phyloP scores from a whole-genome alignment of 306 rosid genomes.

The Echinosophora koreensis region DNA sequence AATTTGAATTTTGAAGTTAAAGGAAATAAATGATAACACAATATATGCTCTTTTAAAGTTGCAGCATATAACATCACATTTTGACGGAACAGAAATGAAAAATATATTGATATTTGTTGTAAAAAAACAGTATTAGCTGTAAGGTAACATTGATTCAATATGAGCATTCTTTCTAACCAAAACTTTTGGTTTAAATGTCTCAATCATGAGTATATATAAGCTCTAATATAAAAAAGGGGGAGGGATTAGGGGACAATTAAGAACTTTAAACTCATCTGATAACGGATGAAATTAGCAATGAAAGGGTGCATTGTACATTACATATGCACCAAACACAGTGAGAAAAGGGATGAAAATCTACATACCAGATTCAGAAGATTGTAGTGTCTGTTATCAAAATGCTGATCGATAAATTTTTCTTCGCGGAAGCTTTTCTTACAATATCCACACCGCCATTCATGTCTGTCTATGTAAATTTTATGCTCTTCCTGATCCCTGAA shows the following conservation, averaged over 20 bases:
- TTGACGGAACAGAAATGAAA: constrained; percentile 25
- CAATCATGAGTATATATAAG: background rate
- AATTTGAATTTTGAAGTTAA: background rate
- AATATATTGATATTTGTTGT: constrained; percentile 1
- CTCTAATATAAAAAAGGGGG: background rate
- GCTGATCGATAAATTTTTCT: constrained; percentile 91
- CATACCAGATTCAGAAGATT: constrained; percentile 90
- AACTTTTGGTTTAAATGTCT: no score
- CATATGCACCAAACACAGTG: constrained; percentile 43
- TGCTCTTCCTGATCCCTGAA: constrained; percentile 94
- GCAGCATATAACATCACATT: background rate
- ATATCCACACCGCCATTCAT: constrained; percentile 95
- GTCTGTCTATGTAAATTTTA: constrained; percentile 70
- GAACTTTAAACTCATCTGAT: constrained; percentile 1
- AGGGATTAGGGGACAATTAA: background rate
- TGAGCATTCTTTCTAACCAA: constrained; percentile 32
- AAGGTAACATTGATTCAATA: constrained; percentile 25
- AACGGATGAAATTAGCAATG: constrained; percentile 23
- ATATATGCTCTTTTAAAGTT: background rate
- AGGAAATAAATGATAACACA: constrained; percentile 2
- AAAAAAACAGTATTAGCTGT: constrained; percentile 23
- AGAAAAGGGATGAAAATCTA: constrained; percentile 46
- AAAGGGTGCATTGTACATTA: constrained; percentile 34
- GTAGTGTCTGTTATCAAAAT: constrained; percentile 89
- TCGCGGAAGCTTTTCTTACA: constrained; percentile 93